Base-by-base conservation (phyloP, 768 basidiomycete genomes). In the Trametopsis cervina region DNA sequence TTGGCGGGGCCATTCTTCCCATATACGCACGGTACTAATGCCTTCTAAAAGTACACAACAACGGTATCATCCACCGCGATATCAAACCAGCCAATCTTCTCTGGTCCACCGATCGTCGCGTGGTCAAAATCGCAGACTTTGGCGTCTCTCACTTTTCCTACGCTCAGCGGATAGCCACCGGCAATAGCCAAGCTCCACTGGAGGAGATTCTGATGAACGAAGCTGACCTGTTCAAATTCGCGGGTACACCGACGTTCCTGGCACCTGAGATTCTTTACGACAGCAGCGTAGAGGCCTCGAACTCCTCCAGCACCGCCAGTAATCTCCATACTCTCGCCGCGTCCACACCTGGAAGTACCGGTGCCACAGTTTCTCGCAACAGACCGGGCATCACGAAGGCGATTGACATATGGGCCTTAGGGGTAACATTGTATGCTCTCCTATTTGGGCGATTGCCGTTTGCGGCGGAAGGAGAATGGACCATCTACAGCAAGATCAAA, bases 11-110 rank as follows among this genome's bases (percentile, higher is more conserved):
- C 29, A 15, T 33, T 33, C 15, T 33, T 33, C 7, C 29, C 29
- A 7, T 33, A 7, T 33, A 7, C 15, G 29, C 29, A 33, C 29
- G 29, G 29, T 33, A 15, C 29, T 47, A 20, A 47, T 13, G 40
- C 26, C 33, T 39, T 43, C 25, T 43, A 35, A 29, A 27, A 98
- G 95, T 99, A 1, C 96, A 99, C 63, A 80, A 86, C 59, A 93
- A 98, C 61, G 96, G 95, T 20, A 98, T 99, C 65, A 97, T 99
- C 42, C 96, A 99, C 68, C 89, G 96, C 49, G 96, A 99, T 69
- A 98, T 99, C 71, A 99, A 99, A 63, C 96, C 96, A 22, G 90
- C 93, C 40, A 99, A 99, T 66, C 81, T 99, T 20, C 76, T 99
- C 23, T 92, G 89, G 83, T 86, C 87, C 2, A 75, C 76, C 22